Evolutionary conservation across 2,329 filamentous ascomycete genomes (phyloP).

Genomic region (Stemphylium lycopersici): DNA sequence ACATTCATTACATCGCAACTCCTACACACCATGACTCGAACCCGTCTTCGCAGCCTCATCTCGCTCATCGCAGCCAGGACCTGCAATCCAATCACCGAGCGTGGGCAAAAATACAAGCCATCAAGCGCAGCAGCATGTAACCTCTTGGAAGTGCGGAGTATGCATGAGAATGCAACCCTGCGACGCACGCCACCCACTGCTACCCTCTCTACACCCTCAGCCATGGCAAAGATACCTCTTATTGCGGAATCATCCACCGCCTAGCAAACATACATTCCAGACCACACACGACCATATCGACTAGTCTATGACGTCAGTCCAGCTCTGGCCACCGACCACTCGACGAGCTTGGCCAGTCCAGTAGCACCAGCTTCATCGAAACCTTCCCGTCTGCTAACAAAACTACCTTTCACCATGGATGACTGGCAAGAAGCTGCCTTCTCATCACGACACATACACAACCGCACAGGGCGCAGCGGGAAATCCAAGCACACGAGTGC

Average conservation of each 20-base stretch:
- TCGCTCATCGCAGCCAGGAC: neutral
- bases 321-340: neutral
- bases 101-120: neutral
- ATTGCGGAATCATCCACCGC: neutral
- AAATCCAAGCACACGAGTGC: constrained; percentile 18
- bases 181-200: neutral
- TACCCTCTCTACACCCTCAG: neutral
- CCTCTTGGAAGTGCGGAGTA: constrained; percentile 1
- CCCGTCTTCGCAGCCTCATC: neutral
- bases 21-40: neutral
- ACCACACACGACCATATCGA: neutral
- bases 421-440: constrained; percentile 35
- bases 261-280: neutral
- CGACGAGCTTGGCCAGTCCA: neutral
- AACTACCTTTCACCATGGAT: neutral
- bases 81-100: no score
- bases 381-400: neutral
- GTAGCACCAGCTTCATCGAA: neutral
- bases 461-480: constrained; percentile 16
- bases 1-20: neutral
- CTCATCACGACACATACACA: constrained; percentile 34
- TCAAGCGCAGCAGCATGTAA: neutral
- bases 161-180: constrained; percentile 4
- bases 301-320: constrained; percentile 11
- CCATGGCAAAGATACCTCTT: neutral